These are phyloP conservation scores for Rubroshorea leprosula DNA, from an alignment of 345 rosid species.

Conservation along the genomic window DNA sequence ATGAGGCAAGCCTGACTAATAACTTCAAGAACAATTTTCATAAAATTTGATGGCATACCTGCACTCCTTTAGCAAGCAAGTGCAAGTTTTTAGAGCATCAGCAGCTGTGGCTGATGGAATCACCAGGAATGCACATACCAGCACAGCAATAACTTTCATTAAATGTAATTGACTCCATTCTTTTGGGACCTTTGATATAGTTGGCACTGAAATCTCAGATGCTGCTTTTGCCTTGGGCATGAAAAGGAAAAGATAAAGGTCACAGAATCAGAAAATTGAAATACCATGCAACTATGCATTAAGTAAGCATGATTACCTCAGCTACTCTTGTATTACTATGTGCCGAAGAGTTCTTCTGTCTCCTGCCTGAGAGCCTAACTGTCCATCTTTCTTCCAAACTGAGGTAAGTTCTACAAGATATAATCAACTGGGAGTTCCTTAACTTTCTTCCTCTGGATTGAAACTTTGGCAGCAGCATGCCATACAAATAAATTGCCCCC, in stretches of 20 bases:
- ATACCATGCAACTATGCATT: neutral
- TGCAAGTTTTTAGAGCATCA: slow-evolving; percentile 91
- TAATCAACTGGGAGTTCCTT: slow-evolving; percentile 24
- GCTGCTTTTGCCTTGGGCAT: slow-evolving; percentile 28
- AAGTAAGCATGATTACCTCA: slow-evolving; percentile 32
- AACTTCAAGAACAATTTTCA: neutral
- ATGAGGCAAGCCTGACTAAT: neutral
- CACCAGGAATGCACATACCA: slow-evolving; percentile 55
- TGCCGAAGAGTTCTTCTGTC: slow-evolving; percentile 27
- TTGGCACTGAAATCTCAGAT: slow-evolving; percentile 30
- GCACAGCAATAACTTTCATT: slow-evolving; percentile 43
- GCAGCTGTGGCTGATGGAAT: slow-evolving; percentile 86
- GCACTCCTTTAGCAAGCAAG: slow-evolving; percentile 87
- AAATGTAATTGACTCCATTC: slow-evolving; percentile 34
- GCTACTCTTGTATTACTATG: slow-evolving; percentile 11
- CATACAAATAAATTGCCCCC: slow-evolving; percentile 22
- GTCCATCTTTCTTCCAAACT: slow-evolving; percentile 29
- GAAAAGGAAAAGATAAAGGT: slow-evolving; percentile 4
- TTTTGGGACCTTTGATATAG: slow-evolving; percentile 27
- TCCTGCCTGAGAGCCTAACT: slow-evolving; percentile 28
- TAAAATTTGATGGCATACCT: slow-evolving; percentile 40
- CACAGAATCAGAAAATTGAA: neutral
- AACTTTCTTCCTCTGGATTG: slow-evolving; percentile 25
- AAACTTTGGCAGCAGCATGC: slow-evolving; percentile 30
- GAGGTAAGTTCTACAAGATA: slow-evolving; percentile 14